Evolutionary conservation across 1,284 basidiomycete genomes (phyloP).

Genomic region (Ustilago tritici): DNA sequence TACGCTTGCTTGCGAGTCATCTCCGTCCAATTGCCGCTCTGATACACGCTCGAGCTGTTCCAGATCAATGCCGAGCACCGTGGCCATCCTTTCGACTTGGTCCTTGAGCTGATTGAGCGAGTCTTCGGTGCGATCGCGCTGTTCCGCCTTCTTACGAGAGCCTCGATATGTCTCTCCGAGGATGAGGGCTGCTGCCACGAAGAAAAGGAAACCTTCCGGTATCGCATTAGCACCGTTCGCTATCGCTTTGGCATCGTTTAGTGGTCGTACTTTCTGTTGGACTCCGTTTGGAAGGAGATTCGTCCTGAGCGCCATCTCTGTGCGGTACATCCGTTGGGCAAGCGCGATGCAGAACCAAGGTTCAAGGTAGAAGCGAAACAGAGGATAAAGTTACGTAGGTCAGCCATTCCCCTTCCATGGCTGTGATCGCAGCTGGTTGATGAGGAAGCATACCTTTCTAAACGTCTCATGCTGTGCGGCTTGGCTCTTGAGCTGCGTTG

Average conservation of each 20-base stretch:
- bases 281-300: conserved; percentile 59
- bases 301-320: conserved; percentile 61
- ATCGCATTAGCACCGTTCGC: conserved; percentile 66
- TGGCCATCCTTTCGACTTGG: conserved; percentile 42
- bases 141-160: conserved; percentile 58
- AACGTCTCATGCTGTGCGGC: conserved; percentile 66
- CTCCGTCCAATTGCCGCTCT: conserved; percentile 17
- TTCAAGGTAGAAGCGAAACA: neutral
- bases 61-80: conserved; percentile 44
- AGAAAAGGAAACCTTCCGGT: conserved; percentile 66
- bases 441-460: conserved; percentile 35
- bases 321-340: conserved; percentile 64
- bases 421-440: neutral
- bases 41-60: conserved; percentile 30
- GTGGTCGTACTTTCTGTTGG: conserved; percentile 62
- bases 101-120: conserved; percentile 51
- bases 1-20: neutral
- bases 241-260: conserved; percentile 67
- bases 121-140: conserved; percentile 62
- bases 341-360: conserved; percentile 61
- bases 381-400: neutral
- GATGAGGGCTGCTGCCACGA: conserved; percentile 64
- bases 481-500: conserved; percentile 64
- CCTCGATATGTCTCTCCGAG: conserved; percentile 65
- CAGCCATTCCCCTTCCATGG: neutral